Conservation (phyloP, 345 rosid species). For the Lumnitzera littorea region DNA sequence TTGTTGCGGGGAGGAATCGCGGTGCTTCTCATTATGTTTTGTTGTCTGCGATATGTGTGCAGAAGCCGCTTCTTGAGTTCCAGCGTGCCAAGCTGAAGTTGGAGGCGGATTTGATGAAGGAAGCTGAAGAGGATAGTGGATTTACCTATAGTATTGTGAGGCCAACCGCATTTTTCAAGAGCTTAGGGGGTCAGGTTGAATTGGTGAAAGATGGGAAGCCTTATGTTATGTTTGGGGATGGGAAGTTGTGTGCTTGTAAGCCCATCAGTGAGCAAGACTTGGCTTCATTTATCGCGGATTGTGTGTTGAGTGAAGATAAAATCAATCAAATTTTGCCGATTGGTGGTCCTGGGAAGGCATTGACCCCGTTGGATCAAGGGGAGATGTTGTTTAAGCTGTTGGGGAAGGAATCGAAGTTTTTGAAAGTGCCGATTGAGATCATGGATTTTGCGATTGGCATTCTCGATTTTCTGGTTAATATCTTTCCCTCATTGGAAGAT, state of each 20-base stretch:
- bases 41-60: constrained; percentile 92
- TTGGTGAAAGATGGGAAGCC: constrained; percentile 93
- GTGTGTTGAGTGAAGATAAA: constrained; percentile 67
- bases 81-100: constrained; percentile 88
- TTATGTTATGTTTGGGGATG: constrained; percentile 95
- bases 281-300: constrained; percentile 75
- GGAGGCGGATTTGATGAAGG: constrained; percentile 65
- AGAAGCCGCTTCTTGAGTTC: constrained; percentile 79
- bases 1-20: constrained; percentile 59
- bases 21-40: constrained; percentile 83
- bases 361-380: constrained; percentile 90
- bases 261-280: constrained; percentile 88
- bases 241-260: constrained; percentile 87
- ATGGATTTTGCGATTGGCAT: constrained; percentile 79
- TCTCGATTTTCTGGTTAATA: constrained; percentile 60
- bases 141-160: constrained; percentile 80
- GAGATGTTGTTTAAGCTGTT: constrained; percentile 64
- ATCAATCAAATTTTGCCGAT: constrained; percentile 71
- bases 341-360: constrained; percentile 92
- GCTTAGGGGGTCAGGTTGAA: constrained; percentile 93
- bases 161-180: constrained; percentile 93
- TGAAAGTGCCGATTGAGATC: constrained; percentile 83
- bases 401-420: constrained; percentile 78
- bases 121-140: constrained; percentile 25
- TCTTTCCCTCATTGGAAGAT: constrained; percentile 74